Conservation (phyloP, 2,329 filamentous ascomycete genomes). For the Penicillium sp. region DNA sequence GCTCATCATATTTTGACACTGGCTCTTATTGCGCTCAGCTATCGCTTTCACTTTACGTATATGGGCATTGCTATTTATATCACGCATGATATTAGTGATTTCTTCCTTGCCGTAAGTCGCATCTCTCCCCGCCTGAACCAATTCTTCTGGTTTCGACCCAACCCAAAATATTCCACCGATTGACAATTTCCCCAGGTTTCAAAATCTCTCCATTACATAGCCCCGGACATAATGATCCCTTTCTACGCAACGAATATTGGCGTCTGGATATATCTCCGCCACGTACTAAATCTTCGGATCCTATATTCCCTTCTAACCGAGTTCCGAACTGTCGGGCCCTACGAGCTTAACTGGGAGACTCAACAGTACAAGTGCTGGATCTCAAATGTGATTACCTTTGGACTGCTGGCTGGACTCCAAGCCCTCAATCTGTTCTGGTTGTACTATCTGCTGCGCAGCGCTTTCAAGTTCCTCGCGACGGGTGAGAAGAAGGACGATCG, state of each 20-base stretch:
- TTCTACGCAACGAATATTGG: slow-evolving; percentile 79
- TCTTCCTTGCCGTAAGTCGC: slow-evolving; percentile 75
- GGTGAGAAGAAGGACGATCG: slow-evolving; percentile 50
- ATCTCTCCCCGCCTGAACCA: neutral
- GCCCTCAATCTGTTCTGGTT: slow-evolving; percentile 44
- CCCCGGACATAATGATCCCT: slow-evolving; percentile 68
- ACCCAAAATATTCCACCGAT: neutral
- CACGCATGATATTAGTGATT: slow-evolving; percentile 88
- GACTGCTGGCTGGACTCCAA: slow-evolving; percentile 39
- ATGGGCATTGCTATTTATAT: slow-evolving; percentile 88
- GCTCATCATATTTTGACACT: slow-evolving; percentile 85
- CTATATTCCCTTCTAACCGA: slow-evolving; percentile 41
- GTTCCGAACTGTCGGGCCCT: slow-evolving; percentile 43
- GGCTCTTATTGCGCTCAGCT: slow-evolving; percentile 74
- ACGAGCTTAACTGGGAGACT: slow-evolving; percentile 44
- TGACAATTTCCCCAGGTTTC: slow-evolving; percentile 59
- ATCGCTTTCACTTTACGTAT: slow-evolving; percentile 92
- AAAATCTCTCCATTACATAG: slow-evolving; percentile 85
- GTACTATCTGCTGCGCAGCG: slow-evolving; percentile 38
- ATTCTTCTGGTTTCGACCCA: neutral
- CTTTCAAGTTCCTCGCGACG: slow-evolving; percentile 33
- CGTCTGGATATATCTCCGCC: slow-evolving; percentile 82
- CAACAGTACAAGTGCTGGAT: slow-evolving; percentile 46
- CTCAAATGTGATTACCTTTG: slow-evolving; percentile 41
- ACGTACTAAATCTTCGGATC: slow-evolving; percentile 56